Evolutionary conservation across 2,329 filamentous ascomycete species (phyloP), one percentile per base, ranked within the genome.

Genomic region (Fusarium brevicatenulatum): DNA sequence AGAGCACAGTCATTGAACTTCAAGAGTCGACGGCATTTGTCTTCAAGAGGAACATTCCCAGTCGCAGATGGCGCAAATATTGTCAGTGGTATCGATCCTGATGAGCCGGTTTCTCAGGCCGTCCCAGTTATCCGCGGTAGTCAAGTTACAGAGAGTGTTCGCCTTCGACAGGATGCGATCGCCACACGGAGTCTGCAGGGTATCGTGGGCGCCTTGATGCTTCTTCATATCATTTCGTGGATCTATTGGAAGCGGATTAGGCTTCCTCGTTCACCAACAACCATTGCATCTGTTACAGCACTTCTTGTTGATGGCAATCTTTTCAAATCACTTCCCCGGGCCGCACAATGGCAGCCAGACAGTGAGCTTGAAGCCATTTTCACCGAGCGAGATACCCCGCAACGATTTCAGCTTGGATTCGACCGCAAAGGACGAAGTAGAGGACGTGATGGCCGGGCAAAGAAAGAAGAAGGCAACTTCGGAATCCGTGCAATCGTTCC

Each of bases 231-330:
- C 4, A 36, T 76, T 11, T 71, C 79, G 0, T 83, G 81, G 81
- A 58, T 76, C 4, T 74, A 76, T 5, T 75, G 76, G 12, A 76
- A 73, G 7, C 73, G 74, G 11, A 66, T 75, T 21, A 70, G 69
- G 16, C 74, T 82, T 18, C 81, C 82, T 21, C 75, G 79, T 3
- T 71, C 76, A 12, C 78, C 78, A 13, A 79, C 78, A 6, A 81
- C 77, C 32, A 81, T 84, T 55, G 82, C 82, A n/a, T 80, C 80
- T n/a, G 65, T 80, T 25, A 80, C 80, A 0, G 80, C 81, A 2
- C 73, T 83, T 30, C 75, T 84, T 6, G 81, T 78, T 2, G 82
- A 83, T 32, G 82, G 82, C 2, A 83, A 84, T 64, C 63, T 83
- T 7, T 74, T 82, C 40, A 70, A 47, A 39, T 62, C 72, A n/a